Base-by-base conservation (phyloP, 2,329 filamentous ascomycete species). In the Monilinia fructicola region DNA sequence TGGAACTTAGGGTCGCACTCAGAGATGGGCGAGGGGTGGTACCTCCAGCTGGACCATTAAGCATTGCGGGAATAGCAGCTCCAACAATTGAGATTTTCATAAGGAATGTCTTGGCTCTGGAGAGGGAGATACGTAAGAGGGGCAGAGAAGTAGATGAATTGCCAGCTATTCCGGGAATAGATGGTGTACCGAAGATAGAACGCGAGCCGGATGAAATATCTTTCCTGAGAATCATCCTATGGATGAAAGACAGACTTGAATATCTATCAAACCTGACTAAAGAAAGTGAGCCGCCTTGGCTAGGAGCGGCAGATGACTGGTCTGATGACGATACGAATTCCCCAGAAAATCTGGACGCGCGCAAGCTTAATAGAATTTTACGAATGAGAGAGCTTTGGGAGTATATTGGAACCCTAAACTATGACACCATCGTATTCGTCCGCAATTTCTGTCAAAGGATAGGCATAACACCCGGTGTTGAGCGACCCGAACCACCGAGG, bases 241-340 rank as follows among this genome's bases (percentile, higher is more conserved):
- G 12, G 9, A 3, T 26, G 3, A 16, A 3, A 23, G 9, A 12
- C 2, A 38, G 44, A 11, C 38, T 48, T 18, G 0, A 38, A 0
- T 9, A 48, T 50, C 7, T 60, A 35, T 23, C 14, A 26, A 38
- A 21, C 2, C 14, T 50, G 44, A 44, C 26, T 23, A 23, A 21
- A 18, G 21, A 18, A 12, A 38, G 6, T 21, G 28, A 12, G 5
- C 44, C 58, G 12, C 7, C 21, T 4, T 60, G 42, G 44, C 44
- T 50, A 38, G 58, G 44, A 50, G 26, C 58, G 21, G 31, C 58
- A 38, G n/a, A 50, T 60, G 44, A 50, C 7, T 60, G 58, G 58
- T 21, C 38, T 23, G 58, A 60, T 38, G 58, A 60, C 23, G 3
- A 26, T 60, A 26, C 58, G 21, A n/a, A 50, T n/a, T 26, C 7